A percentile compares a stretch with the other conserved stretches of the same genome.
These are phyloP conservation scores for Naganishia liquefaciens DNA, from an alignment of 1,284 basidiomycete species.

Conservation along the genomic window DNA sequence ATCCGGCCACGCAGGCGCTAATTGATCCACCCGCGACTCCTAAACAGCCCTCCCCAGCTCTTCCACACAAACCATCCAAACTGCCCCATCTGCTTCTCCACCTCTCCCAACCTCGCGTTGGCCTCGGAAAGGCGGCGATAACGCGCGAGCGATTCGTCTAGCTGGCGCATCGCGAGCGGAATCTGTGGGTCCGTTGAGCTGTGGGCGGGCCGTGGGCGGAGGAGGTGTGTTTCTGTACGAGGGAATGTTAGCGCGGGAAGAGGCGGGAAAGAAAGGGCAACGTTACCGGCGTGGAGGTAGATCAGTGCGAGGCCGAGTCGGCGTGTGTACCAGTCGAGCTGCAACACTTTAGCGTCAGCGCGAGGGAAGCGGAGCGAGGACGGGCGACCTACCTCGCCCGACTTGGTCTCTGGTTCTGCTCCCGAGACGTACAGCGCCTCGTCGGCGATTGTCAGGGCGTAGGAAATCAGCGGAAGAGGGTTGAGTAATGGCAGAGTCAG, in stretches of 20 bases:
- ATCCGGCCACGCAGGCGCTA: no score
- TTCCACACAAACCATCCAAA: constrained; percentile 34
- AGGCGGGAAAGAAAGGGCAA: background rate
- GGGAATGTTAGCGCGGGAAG: background rate
- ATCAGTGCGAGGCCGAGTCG: constrained; percentile 23
- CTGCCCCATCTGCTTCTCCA: constrained; percentile 13
- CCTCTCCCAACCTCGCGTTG: background rate
- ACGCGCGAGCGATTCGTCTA: constrained; percentile 21
- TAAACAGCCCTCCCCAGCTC: constrained; percentile 32
- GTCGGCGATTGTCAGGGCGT: constrained; percentile 27
- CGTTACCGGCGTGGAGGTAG: constrained; percentile 30
- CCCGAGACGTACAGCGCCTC: constrained; percentile 26
- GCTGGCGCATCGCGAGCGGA: constrained; percentile 3
- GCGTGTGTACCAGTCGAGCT: constrained; percentile 23
- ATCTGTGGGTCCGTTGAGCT: background rate
- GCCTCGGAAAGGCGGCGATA: constrained; percentile 4
- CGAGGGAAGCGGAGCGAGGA: background rate
- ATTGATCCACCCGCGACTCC: constrained; percentile 34
- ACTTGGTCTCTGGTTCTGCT: constrained; percentile 10
- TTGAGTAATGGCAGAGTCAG: constrained; percentile 27
- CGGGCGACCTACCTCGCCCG: constrained; percentile 10
- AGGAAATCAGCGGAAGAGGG: constrained; percentile 20
- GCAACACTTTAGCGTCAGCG: no score
- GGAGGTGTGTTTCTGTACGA: constrained; percentile 21
- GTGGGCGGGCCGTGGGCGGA: constrained; percentile 14